Base-by-base conservation (phyloP, 2,329 filamentous ascomycete species). In the Aspergillus sp. region DNA sequence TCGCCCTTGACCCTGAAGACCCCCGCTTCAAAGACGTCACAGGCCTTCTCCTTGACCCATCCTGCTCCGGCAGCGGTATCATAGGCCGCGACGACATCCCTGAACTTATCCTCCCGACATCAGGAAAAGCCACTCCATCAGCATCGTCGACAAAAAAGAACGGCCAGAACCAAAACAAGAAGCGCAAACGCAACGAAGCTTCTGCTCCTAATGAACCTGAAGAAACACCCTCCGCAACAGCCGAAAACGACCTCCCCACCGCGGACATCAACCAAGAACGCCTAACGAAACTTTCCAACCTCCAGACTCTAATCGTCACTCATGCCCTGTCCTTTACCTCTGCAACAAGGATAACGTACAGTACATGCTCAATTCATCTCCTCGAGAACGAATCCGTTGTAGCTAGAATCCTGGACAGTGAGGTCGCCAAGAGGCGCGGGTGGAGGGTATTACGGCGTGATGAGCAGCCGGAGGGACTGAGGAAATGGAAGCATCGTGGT, bases 31-130 rank as follows among this genome's bases (percentile, higher is more conserved):
- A 76, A 47, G 78, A 85, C n/a, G 91, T 97, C n/a, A 85, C 86
- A 0, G 89, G 89, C 7, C 79, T 99, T 41, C 81, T 99, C 0
- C 82, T 99, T 2, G 95, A 99, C 70, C 95, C 95, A 0, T 96
- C 91, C 71, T 99, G 95, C 72, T 97, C 93, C 1, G 95, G 95
- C 0, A 97, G 91, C 70, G 95, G 95, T 1, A 99, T 99, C 56
- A 86, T 97, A 23, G 91, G 93, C 2, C 84, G 95, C 19, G 92
- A 97, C 66, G 90, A 92, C 46, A 84, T 88, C 71, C 86, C 91
- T 4, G 76, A 84, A 62, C 73, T 95, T 41, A 81, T 87, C 60
- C 79, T 96, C 2, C 86, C 54, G 5, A 15, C 39, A 12, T 7
- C 35, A 11, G 15, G 23, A 31, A 41, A 15, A 27, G 3, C 51